These are phyloP conservation scores for Apiospora rasikravindrae DNA, from an alignment of 2,329 filamentous ascomycete species.

Conservation along the genomic window DNA sequence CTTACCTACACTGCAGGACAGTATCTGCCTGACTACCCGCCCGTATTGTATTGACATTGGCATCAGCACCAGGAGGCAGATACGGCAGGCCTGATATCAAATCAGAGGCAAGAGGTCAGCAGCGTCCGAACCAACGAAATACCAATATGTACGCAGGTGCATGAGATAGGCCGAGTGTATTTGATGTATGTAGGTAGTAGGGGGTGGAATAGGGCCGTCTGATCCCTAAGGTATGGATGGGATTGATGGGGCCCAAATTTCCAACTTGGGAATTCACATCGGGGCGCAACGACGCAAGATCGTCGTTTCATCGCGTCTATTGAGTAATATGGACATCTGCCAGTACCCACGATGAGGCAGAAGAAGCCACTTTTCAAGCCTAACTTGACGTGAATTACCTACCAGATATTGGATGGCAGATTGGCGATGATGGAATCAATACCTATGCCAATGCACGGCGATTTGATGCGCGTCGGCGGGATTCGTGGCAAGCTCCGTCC, in stretches of 20 bases:
- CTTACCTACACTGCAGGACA: neutral
- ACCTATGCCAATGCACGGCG: neutral
- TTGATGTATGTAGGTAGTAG: neutral
- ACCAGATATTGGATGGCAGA: neutral
- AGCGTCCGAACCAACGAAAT: slow-evolving; percentile 2
- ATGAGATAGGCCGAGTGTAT: neutral
- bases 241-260: neutral
- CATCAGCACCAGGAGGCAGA: neutral
- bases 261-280: slow-evolving; percentile 4
- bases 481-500: neutral
- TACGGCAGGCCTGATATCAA: neutral
- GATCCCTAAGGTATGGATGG: neutral
- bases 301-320: slow-evolving; percentile 8
- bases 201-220: slow-evolving; percentile 7
- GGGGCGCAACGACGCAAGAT: slow-evolving; percentile 7
- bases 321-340: neutral
- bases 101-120: neutral
- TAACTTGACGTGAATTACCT: neutral
- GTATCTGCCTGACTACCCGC: neutral
- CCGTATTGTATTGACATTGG: neutral
- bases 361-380: neutral
- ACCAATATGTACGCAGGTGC: neutral
- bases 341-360: neutral
- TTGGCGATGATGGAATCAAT: slow-evolving; percentile 7
- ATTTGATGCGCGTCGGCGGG: slow-evolving; percentile 1